A percentile compares a stretch with the other conserved stretches of the same genome.
phyloP scores from a whole-genome alignment of 371 early-diverging fungal species.

The Choanephora cucurbitarum region DNA sequence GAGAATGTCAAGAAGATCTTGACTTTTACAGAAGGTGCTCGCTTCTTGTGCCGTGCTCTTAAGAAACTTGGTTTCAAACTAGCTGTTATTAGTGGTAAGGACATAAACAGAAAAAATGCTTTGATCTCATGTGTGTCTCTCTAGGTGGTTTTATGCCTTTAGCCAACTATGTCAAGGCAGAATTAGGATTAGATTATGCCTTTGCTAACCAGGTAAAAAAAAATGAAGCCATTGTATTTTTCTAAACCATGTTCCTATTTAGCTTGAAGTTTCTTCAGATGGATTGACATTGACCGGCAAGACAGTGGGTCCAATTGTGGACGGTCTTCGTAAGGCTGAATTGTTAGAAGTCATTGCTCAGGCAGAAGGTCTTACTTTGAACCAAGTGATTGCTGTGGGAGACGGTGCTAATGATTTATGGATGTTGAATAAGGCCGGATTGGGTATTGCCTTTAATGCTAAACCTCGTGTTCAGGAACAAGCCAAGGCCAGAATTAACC shows the following conservation, averaged over 20 bases:
- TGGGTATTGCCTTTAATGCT: constrained; percentile 99
- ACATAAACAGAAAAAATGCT: neutral
- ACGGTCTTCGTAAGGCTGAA: constrained; percentile 92
- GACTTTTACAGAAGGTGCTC: constrained; percentile 91
- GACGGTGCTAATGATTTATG: constrained; percentile 99
- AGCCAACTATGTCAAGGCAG: constrained; percentile 85
- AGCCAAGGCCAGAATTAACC: constrained; percentile 84
- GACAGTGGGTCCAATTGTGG: constrained; percentile 87
- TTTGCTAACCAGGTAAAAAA: constrained; percentile 92
- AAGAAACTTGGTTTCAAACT: constrained; percentile 92
- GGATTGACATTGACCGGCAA: constrained; percentile 83
- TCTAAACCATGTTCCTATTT: neutral
- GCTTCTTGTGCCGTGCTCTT: constrained; percentile 82
- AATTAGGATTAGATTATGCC: constrained; percentile 92
- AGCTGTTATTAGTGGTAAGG: constrained; percentile 88
- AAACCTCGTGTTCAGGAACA: constrained; percentile 94
- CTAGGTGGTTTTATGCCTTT: constrained; percentile 94
- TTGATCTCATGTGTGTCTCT: neutral
- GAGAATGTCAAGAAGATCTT: constrained; percentile 75
- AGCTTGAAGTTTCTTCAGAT: constrained; percentile 82
- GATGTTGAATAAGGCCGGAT: constrained; percentile 96
- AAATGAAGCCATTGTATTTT: neutral
- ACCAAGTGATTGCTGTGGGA: constrained; percentile 97
- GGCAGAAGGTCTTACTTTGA: constrained; percentile 79
- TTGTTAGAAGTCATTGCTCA: constrained; percentile 93